phyloP scores from a whole-genome alignment of 2,329 filamentous ascomycete species.

The Colletotrichum tabaci region DNA sequence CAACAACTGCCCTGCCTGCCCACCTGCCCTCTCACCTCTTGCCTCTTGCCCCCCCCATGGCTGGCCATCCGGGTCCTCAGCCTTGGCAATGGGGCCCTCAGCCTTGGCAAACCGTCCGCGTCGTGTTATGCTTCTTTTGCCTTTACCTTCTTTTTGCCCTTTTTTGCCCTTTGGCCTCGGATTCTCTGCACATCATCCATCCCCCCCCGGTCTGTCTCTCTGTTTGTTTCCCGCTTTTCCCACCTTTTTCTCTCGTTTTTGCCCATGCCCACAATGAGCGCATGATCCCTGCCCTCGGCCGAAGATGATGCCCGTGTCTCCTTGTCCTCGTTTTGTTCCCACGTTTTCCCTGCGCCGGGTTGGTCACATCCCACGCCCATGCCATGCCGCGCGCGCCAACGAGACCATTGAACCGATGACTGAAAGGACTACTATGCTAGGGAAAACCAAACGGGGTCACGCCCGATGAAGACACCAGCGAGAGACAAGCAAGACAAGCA shows the following conservation, averaged over 20 bases:
- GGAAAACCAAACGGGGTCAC: neutral
- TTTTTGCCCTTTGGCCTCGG: no score
- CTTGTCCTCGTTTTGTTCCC: no score
- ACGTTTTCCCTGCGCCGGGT: no score
- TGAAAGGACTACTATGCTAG: no score
- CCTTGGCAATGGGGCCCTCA: constrained; percentile 40
- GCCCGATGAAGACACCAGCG: constrained; percentile 1
- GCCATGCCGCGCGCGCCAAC: no score
- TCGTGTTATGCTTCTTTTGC: constrained; percentile 31
- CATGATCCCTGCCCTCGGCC: neutral
- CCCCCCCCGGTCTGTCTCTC: neutral
- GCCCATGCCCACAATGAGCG: neutral
- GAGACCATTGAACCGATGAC: no score
- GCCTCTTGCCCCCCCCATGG: neutral
- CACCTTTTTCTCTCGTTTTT: neutral
- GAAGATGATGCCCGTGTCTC: no score
- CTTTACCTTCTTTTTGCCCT: neutral
- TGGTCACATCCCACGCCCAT: no score
- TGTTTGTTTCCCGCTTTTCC: neutral
- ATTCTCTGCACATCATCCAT: no score
- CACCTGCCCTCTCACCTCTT: neutral
- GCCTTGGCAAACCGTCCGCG: constrained; percentile 38
- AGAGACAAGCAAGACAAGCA: constrained; percentile 9
- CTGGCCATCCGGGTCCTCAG: constrained; percentile 38
- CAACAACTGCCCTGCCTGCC: neutral